phyloP scores from a whole-genome alignment of 75 land plant species.

The Pseudotsuga menziesii region DNA sequence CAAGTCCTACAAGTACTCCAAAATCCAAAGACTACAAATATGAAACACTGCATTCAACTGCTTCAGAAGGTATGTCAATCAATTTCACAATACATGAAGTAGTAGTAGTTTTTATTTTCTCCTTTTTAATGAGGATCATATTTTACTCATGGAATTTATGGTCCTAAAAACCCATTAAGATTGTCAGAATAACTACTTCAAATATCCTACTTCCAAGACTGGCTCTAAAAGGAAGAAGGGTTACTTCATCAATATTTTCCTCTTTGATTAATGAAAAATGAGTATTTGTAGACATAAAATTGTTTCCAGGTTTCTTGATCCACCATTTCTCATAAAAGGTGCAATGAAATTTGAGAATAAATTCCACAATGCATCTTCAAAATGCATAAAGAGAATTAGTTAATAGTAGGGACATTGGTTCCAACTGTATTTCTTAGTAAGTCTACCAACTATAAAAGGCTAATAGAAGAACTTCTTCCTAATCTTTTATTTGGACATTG shows the following conservation, averaged over 20 bases:
- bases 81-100: neutral
- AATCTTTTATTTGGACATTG: no score
- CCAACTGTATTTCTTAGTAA: no score
- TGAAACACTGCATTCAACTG: slow-evolving; percentile 15
- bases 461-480: no score
- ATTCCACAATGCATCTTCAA: neutral
- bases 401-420: neutral
- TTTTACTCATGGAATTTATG: no score
- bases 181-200: neutral
- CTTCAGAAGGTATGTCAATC: slow-evolving; percentile 20
- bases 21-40: neutral
- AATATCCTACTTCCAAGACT: neutral
- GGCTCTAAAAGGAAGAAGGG: neutral
- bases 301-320: neutral
- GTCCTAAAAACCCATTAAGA: no score
- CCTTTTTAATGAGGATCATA: no score
- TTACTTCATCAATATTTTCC: neutral
- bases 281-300: neutral
- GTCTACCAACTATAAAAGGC: no score
- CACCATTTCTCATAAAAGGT: neutral
- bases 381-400: neutral
- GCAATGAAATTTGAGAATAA: neutral
- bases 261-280: neutral
- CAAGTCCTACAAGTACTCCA: slow-evolving; percentile 13
- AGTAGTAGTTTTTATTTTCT: neutral